Evolutionary conservation across 768 basidiomycete species (phyloP), one percentile per base, ranked within the genome.

Genomic region (Mycena leptocephala): DNA sequence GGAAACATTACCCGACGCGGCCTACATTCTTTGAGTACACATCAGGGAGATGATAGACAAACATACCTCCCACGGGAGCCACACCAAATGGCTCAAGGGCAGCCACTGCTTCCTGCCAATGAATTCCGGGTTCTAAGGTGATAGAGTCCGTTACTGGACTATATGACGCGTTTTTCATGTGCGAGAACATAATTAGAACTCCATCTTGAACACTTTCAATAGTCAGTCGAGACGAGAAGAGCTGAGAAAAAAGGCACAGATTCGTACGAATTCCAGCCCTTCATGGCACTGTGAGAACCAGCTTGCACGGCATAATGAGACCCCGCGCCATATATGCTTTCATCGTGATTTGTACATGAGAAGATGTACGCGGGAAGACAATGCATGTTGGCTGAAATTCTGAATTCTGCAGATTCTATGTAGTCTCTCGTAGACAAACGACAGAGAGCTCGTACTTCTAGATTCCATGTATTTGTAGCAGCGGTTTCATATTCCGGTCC

Each of bases 101-200:
- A 32, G 74, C 72, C 4, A 86, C 66, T 5, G 86, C 88, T n/a
- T 89, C 85, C 35, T 82, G 84, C 88, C 88, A 89, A 63, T 81
- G 84, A 24, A 87, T 80, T 26, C 87, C 88, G 32, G 88, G 88
- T 71, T 88, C 81, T 16, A 89, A 74, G 2, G 83, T 86, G n/a
- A 88, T 87, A 8, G 86, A 82, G 67, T 87, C 86, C 24, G 71
- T 82, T 5, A 70, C 72, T 24, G 81, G 70, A 67, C 88, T 79
- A 73, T 88, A 89, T 20, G 85, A 83, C 7, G 66, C 70, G 16
- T 74, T 75, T 53, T 79, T 72, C 81, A 82, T 82, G 24, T 75
- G 30, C 3, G 76, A 64, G 51, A 82, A 81, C 1, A 75, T 66
- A 51, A 82, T 81, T 20, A 80, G 65, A 9, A 82, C 79, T n/a